Evolutionary conservation across 306 rosid genomes (phyloP).

Genomic region (Clitoria ternatea): DNA sequence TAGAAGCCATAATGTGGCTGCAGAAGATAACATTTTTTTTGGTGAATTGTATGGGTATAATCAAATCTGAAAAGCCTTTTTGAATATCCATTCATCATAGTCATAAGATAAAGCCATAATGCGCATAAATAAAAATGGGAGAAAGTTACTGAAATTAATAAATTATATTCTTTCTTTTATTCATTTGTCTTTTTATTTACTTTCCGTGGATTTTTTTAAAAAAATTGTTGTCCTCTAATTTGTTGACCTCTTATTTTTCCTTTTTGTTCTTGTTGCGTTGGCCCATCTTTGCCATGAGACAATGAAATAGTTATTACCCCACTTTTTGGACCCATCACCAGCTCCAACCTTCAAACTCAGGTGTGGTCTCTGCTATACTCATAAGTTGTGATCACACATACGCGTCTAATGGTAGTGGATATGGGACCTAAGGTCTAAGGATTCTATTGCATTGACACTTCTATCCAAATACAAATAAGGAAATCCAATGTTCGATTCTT

Average conservation of each 20-base stretch:
- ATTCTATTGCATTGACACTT: not conserved
- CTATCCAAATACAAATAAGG: conserved; percentile 3
- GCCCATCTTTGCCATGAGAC: not conserved
- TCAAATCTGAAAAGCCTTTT: conserved; percentile 21
- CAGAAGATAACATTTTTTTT: conserved; percentile 33
- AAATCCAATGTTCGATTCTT: not conserved
- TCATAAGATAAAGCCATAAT: conserved; percentile 20
- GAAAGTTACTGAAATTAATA: conserved; percentile 7
- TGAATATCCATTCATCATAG: conserved; percentile 1
- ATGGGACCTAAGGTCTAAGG: conserved; percentile 6
- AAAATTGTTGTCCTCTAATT: not conserved
- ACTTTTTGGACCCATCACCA: conserved; percentile 17
- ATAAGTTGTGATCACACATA: not conserved
- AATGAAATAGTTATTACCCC: not conserved
- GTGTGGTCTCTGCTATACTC: not conserved
- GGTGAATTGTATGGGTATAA: conserved; percentile 28
- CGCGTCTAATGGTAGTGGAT: not conserved
- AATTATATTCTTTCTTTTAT: not conserved
- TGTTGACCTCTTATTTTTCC: not conserved
- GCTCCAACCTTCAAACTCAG: not conserved
- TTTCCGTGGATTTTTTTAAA: not conserved
- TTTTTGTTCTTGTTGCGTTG: not conserved
- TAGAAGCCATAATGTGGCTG: conserved; percentile 30
- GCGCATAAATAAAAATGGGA: not conserved
- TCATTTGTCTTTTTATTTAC: too few relatives aligned